Evolutionary conservation across 1,284 basidiomycete species (phyloP), one percentile per base, ranked within the genome.

Genomic region (Apiotrichum brassicae): DNA sequence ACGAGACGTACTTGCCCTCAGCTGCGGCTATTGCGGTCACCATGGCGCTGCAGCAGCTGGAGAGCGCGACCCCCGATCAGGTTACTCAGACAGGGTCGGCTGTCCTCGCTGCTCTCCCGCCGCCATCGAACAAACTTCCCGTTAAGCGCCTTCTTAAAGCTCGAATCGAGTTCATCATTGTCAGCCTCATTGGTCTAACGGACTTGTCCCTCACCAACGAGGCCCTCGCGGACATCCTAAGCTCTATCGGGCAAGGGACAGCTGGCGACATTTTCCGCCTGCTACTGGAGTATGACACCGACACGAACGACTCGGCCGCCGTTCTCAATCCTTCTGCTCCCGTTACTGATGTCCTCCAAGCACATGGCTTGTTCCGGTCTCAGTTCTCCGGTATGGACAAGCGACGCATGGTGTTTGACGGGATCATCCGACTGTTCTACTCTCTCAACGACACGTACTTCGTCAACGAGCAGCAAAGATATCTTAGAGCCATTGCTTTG

Each of bases 401-500:
- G 32, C 25, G 40, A 4, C 43, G 50, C 0, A 79, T 82, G 43
- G 81, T 83, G 3, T 92, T 89, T 66, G 85, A 89, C 56, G 78
- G 88, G 36, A 67, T 90, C 19, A 82, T 86, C 48, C 80, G 82
- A 46, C 74, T 94, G 9, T 82, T 94, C 57, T 77, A 83, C 7
- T 76, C 78, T 34, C 74, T 92, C 24, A 79, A 86, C 52, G 70
- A 75, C 3, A 81, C 82, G 0, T 83, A 82, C n/a, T 77, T 97
- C 36, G 79, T 94, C 56, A 88, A 89, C 64, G 89, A 95, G 63
- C 89, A 95, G 67, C 71, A 84, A 38, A 82, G 92, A 6, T 74
- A 86, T 25, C 67, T 93, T 26, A 84, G 87, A 48, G 80, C 82
- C 1, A 73, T 95, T 22, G 82, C 81, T 19, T 68, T 94, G 14